Conservation (phyloP, 345 rosid species). For the Linum tenue region DNA sequence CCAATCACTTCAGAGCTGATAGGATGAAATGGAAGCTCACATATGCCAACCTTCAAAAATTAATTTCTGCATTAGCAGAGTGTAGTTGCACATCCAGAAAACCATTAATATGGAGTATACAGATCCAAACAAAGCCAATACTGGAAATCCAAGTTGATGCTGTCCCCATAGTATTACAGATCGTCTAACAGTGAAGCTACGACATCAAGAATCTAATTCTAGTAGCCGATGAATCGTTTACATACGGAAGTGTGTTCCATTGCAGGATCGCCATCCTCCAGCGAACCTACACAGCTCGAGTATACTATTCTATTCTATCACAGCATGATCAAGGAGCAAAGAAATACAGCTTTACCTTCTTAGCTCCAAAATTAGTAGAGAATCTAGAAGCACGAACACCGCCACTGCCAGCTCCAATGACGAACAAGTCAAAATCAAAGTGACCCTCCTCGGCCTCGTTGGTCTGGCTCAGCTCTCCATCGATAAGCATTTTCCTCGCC, state of each 20-base stretch:
- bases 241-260: background rate
- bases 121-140: background rate
- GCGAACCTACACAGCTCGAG: no score
- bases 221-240: background rate
- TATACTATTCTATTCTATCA: no score
- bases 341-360: slow-evolving; percentile 47
- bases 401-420: slow-evolving; percentile 95
- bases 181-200: no score
- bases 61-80: slow-evolving; percentile 1
- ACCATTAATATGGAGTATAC: background rate
- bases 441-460: slow-evolving; percentile 28
- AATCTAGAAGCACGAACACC: slow-evolving; percentile 94
- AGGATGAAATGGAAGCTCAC: slow-evolving; percentile 96
- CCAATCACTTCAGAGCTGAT: slow-evolving; percentile 89
- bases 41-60: slow-evolving; percentile 65
- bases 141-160: background rate
- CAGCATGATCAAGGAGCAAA: background rate
- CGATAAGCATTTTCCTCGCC: slow-evolving; percentile 86
- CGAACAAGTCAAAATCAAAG: slow-evolving; percentile 83
- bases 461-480: slow-evolving; percentile 45
- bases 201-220: background rate
- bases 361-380: slow-evolving; percentile 84
- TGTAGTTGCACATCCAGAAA: background rate
- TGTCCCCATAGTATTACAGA: no score
- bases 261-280: background rate